A percentile compares a stretch with the other conserved stretches of the same genome.
Evolutionary conservation across 1,139 yeast species (phyloP).

Genomic region (Suhomyces wounanorum): DNA sequence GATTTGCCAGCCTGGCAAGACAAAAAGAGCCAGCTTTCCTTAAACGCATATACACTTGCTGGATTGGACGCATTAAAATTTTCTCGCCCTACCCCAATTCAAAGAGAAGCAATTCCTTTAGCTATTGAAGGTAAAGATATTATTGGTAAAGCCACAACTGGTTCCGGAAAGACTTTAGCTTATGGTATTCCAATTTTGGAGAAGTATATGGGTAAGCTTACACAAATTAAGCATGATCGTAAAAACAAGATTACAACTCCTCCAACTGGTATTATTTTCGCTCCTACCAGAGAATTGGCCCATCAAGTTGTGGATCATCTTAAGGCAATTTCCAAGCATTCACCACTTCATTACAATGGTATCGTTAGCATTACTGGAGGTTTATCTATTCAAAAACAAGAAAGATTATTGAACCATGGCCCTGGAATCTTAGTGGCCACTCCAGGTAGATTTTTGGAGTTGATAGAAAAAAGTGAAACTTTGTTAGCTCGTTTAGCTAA

Average conservation of each 20-base stretch:
- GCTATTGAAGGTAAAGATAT: constrained; percentile 76
- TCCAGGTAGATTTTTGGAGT: constrained; percentile 90
- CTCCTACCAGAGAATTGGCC: constrained; percentile 96
- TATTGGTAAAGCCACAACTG: constrained; percentile 96
- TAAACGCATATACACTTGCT: constrained; percentile 57
- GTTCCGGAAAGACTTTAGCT: constrained; percentile 96
- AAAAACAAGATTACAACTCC: constrained; percentile 29
- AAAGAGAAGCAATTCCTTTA: constrained; percentile 71
- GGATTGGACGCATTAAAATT: constrained; percentile 66
- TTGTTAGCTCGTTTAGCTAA: constrained; percentile 58
- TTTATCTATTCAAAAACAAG: constrained; percentile 88
- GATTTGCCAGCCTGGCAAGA: constrained; percentile 63
- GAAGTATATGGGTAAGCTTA: constrained; percentile 42
- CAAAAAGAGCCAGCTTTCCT: constrained; percentile 26
- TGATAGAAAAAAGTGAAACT: constrained; percentile 63
- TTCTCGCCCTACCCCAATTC: constrained; percentile 79
- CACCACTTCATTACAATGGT: constrained; percentile 58
- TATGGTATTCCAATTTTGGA: constrained; percentile 95
- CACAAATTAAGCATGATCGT: constrained; percentile 24
- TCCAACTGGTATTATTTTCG: constrained; percentile 80
- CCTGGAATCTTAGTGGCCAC: constrained; percentile 92
- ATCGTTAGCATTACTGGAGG: constrained; percentile 93
- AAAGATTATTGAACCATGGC: constrained; percentile 67
- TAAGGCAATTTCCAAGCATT: constrained; percentile 57
- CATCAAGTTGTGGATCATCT: constrained; percentile 89